Base-by-base conservation (phyloP, 1,284 basidiomycete genomes). In the Rhodotorula glutinis region DNA sequence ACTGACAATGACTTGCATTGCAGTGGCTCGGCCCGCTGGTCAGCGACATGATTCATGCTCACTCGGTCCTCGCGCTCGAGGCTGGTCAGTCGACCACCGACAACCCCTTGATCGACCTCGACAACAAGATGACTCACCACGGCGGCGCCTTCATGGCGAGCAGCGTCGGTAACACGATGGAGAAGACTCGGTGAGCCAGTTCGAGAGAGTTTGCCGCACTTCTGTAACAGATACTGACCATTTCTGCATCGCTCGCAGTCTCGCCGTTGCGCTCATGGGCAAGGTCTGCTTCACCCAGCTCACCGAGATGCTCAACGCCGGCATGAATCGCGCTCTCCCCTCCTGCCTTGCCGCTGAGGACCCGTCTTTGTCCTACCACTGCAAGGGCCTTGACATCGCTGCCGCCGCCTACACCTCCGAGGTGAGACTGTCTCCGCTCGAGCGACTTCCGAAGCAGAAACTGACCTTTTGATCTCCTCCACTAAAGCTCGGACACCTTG, bases 91-190 rank as follows among this genome's bases (percentile, higher is more conserved):
- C 87, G 60, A 95, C 90, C 88, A 91, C 86, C 30, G 86, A 90
- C 75, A 90, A 90, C 76, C 89, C 88, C 21, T 82, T 88, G 33
- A 81, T 90, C 59, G 88, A 90, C 73, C 82, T 85, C 38, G 82
- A 85, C 68, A 85, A 84, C 25, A 86, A 85, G 11, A 79, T 82
- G 52, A 82, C 90, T 11, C 88, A 90, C 77, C 87, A 91, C 72
- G 90, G 90, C 27, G 91, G 91, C 16, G 91, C 91, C 76, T 92
- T 92, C 83, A 54, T 53, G 41, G 62, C 63, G 3, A 89, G 91
- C 85, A 83, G 89, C 2, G 85, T 93, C 61, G 90, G 90, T 11
- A 91, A 90, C 65, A 87, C 88, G 9, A 91, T 92, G 87, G 91
- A 93, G 78, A 90, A 91, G 78, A 88, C 89, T 8, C 87, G 62